Base-by-base conservation (phyloP, 441 rosid genomes). In the Gossypium schwendimanii region DNA sequence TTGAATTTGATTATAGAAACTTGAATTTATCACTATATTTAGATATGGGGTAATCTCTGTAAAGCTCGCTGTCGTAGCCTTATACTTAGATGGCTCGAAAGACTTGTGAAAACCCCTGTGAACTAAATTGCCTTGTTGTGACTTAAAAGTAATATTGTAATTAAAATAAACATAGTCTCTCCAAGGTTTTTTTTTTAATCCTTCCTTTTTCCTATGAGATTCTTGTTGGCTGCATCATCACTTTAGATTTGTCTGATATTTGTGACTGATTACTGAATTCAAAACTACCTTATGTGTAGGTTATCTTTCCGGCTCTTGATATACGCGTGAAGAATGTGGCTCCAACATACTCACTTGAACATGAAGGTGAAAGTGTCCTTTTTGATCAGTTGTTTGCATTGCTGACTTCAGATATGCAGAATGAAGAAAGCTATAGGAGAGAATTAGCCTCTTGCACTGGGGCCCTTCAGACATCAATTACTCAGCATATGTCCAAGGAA, bases 401-500 rank as follows among this genome's bases (percentile, higher is more conserved):
- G 84, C 87, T 96, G 79, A 83, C 83, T 73, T 85, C 89, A 26
- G 79, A 84, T 47, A 81, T 78, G 76, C 84, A 81, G 74, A 81
- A 81, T 69, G 88, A 84, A 76, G 97, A 88, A 69, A 87, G 70
- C 80, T 85, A 83, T 28, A 73, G 92, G 63, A 85, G 97, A 75
- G 92, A 96, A 83, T 78, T 93, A 75, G 92, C 97, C 69, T 85
- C 95, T 68, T 75, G 98, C 71, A 87, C 93, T 18, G 86, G 98
- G 79, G 97, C 98, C 59, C 97, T 96, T 77, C 93, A 82, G 68
- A 89, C 97, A 75, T 93, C 97, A 4, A 87, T 96, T 79, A 87
- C 83, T 76, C 98, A 93, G 76, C 99, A 96, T 79, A 88, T 96
- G 99, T 86, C 88, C 58, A 96, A 96, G 86, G 99, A 96, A 89